Evolutionary conservation across 2,329 filamentous ascomycete genomes (phyloP).

Genomic region (Phyllosticta citriasiana): DNA sequence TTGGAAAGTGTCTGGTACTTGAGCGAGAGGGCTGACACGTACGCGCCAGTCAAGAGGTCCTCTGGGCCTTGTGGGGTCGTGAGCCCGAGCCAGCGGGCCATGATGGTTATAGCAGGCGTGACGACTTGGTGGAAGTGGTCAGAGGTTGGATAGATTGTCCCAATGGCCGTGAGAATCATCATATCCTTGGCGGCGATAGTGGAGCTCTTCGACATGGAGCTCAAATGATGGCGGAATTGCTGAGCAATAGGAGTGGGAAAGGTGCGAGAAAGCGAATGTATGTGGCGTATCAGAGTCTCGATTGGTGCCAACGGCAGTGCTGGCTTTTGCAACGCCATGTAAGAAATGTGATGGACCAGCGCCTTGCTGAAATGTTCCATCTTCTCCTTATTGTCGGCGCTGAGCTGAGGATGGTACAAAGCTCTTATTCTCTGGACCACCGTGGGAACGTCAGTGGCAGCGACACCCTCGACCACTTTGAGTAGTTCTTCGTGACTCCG

Average conservation of each 20-base stretch:
- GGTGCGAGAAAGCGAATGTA: conserved; percentile 84
- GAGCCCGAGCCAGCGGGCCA: conserved; percentile 73
- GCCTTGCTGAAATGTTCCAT: conserved; percentile 58
- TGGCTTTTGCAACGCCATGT: conserved; percentile 43
- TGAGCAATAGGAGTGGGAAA: conserved; percentile 70
- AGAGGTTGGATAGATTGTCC: conserved; percentile 82
- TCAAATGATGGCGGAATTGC: conserved; percentile 66
- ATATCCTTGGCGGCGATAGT: conserved; percentile 59
- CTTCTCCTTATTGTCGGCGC: conserved; percentile 74
- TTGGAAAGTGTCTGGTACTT: conserved; percentile 79
- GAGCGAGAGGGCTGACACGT: conserved; percentile 65
- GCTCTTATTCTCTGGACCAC: conserved; percentile 85
- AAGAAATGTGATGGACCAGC: conserved; percentile 56
- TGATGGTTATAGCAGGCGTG: conserved; percentile 79
- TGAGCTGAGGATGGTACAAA: conserved; percentile 81
- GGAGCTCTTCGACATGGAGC: conserved; percentile 44
- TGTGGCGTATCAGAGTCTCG: conserved; percentile 75
- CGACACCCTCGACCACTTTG: conserved; percentile 50
- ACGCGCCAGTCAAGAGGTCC: conserved; percentile 65
- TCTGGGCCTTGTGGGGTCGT: conserved; percentile 54
- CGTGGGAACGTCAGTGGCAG: conserved; percentile 57
- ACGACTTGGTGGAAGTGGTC: conserved; percentile 96
- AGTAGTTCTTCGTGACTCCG: conserved; percentile 66
- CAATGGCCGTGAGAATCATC: conserved; percentile 71
- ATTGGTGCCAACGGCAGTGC: conserved; percentile 55